These are phyloP conservation scores for Phytophthora citrophthora DNA, from an alignment of 352 stramenopile species.

Conservation along the genomic window DNA sequence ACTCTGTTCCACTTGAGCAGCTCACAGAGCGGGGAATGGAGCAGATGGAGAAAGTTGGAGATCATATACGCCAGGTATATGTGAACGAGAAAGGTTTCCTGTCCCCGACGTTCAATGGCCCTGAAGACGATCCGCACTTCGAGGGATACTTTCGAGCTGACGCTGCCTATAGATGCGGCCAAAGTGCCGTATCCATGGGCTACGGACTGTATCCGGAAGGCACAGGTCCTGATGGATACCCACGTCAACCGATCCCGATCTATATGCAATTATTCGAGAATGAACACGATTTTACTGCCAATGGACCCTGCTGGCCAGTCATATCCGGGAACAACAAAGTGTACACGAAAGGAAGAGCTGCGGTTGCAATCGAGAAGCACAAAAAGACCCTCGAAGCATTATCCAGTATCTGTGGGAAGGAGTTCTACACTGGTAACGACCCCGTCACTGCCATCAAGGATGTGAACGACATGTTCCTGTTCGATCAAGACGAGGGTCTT, in stretches of 20 bases:
- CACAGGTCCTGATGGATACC: conserved; percentile 61
- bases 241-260: conserved; percentile 69
- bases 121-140: conserved; percentile 58
- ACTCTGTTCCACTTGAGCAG: conserved; percentile 73
- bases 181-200: conserved; percentile 72
- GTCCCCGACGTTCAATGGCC: conserved; percentile 70
- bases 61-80: conserved; percentile 78
- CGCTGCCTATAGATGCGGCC: conserved; percentile 66
- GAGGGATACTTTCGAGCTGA: conserved; percentile 80
- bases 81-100: conserved; percentile 69
- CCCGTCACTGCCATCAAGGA: conserved; percentile 74
- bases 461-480: conserved; percentile 76
- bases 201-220: conserved; percentile 77
- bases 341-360: conserved; percentile 50
- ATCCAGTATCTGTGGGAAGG: conserved; percentile 51
- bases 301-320: conserved; percentile 66
- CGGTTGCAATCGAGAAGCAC: conserved; percentile 50
- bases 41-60: conserved; percentile 66
- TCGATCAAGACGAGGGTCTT: conserved; percentile 69
- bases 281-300: conserved; percentile 81
- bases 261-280: conserved; percentile 86
- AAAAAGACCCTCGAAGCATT: conserved; percentile 44
- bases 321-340: conserved; percentile 57
- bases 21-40: conserved; percentile 78
- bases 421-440: conserved; percentile 54